These are phyloP conservation scores for Sordariomycetes sp. DNA, from an alignment of 2,329 filamentous ascomycete genomes.

Conservation along the genomic window DNA sequence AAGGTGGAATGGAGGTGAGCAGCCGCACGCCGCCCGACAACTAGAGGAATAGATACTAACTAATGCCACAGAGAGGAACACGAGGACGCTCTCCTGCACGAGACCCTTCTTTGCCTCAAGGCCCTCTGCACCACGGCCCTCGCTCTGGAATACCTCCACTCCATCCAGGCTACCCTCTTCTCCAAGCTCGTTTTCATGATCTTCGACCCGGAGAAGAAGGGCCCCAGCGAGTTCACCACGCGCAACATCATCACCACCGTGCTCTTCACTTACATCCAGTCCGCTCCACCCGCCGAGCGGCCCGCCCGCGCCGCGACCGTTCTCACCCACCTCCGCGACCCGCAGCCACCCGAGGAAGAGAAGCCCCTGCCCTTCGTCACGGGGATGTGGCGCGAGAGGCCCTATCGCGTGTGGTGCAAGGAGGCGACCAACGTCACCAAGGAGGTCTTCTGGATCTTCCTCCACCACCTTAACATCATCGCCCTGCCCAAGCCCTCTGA, in stretches of 20 bases:
- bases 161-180: conserved; percentile 72
- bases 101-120: conserved; percentile 86
- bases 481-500: conserved; percentile 37
- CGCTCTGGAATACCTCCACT: conserved; percentile 70
- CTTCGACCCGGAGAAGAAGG: conserved; percentile 97
- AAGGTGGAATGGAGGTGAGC: conserved; percentile 88
- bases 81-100: conserved; percentile 85
- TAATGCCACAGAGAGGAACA: conserved; percentile 66
- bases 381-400: conserved; percentile 76
- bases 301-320: conserved; percentile 61
- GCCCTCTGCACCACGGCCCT: conserved; percentile 85
- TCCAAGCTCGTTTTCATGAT: conserved; percentile 79
- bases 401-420: conserved; percentile 89
- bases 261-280: conserved; percentile 77
- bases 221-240: conserved; percentile 91
- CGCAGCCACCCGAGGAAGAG: conserved; percentile 62
- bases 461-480: conserved; percentile 86
- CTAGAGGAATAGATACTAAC: conserved; percentile 6
- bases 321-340: conserved; percentile 70
- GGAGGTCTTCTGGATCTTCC: conserved; percentile 98
- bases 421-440: conserved; percentile 90
- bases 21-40: background rate
- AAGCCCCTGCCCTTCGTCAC: conserved; percentile 77
- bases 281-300: conserved; percentile 50
- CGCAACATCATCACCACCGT: conserved; percentile 82